A percentile compares a stretch with the other conserved stretches of the same genome.
Evolutionary conservation across 345 rosid genomes (phyloP).

Genomic region (Bruguiera gymnorhiza): DNA sequence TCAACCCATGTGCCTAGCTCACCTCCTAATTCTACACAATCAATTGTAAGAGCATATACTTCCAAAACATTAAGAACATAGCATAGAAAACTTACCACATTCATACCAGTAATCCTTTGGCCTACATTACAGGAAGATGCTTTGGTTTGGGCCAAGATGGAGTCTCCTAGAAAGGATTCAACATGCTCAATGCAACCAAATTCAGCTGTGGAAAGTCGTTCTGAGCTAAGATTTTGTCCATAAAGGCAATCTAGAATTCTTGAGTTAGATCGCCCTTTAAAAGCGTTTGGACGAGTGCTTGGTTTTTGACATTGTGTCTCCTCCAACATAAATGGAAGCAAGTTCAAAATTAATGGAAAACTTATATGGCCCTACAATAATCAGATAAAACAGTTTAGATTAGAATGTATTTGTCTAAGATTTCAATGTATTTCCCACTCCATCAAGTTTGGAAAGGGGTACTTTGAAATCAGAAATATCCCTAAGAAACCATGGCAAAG

Average conservation of each 20-base stretch:
- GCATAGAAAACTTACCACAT: not conserved
- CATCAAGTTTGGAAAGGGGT: conserved; percentile 7
- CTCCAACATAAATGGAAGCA: conserved; percentile 41
- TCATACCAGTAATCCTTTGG: conserved; percentile 4
- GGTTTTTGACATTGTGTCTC: conserved; percentile 28
- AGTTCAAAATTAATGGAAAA: conserved; percentile 54
- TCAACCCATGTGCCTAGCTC: not conserved
- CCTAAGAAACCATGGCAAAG: not conserved
- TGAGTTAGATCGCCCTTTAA: conserved; percentile 18
- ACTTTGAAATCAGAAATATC: not conserved
- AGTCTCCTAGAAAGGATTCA: conserved; percentile 17
- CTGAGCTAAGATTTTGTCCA: conserved; percentile 17
- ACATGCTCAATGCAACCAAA: not conserved
- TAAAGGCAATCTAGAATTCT: conserved; percentile 19
- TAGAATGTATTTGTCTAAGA: not conserved
- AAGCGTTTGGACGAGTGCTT: conserved; percentile 18
- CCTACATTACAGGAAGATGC: conserved; percentile 17
- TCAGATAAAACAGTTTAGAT: not conserved
- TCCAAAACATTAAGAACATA: not conserved
- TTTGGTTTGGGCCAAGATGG: conserved; percentile 10
- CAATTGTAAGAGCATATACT: not conserved
- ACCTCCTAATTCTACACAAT: not conserved
- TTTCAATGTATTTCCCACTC: conserved; percentile 3
- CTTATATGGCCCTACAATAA: conserved; percentile 55
- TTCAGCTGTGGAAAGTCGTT: conserved; percentile 18